Base-by-base conservation (phyloP, 2,329 filamentous ascomycete species). In the Torrubiella hemipterigena region DNA sequence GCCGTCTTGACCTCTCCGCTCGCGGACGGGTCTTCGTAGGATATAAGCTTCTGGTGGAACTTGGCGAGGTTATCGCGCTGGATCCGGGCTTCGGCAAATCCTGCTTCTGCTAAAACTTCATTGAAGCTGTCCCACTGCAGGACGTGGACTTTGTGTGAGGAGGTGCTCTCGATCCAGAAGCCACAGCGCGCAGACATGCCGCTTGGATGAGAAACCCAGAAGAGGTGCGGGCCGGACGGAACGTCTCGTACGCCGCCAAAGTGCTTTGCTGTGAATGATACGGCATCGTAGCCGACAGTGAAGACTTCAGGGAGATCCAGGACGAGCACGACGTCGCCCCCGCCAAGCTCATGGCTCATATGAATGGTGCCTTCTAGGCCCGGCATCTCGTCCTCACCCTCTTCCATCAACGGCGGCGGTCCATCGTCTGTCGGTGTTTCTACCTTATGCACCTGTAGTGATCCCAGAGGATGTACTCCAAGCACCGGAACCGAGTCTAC, bases 41-140 rank as follows among this genome's bases (percentile, higher is more conserved):
- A 56, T 3, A 61, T 45, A n/a, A 73, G 56, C 31, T 52, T 51
- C 2, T 49, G 42, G 36, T 58, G 57, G 12, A 59, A 52, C 4
- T 50, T 39, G 26, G 50, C 48, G 4, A 69, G 44, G 17, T 48
- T 56, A 29, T 61, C 52, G 29, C 52, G 54, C 35, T 67, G 61
- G 17, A 63, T 58, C 12, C 55, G 56, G 12, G 56, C 54, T 42
- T 71, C 67, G n/a, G 54, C 45, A 8, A 41, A 44, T 49, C 59
- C 50, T 17, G 68, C 58, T n/a, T 69, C 61, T 19, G 54, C 53
- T 3, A 77, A 51, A 4, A 65, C 54, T 42, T 77, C 73, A 42
- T 67, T 65, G 44, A 64, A 67, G 17, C 46, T 54, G 44, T 77
- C 64, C 73, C 70, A 75, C 42, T 65, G 59, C 44, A 68, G 58